Evolutionary conservation across 352 stramenopile genomes (phyloP), one percentile per base, ranked within the genome.

Genomic region (Pythium vanterpoolii): DNA sequence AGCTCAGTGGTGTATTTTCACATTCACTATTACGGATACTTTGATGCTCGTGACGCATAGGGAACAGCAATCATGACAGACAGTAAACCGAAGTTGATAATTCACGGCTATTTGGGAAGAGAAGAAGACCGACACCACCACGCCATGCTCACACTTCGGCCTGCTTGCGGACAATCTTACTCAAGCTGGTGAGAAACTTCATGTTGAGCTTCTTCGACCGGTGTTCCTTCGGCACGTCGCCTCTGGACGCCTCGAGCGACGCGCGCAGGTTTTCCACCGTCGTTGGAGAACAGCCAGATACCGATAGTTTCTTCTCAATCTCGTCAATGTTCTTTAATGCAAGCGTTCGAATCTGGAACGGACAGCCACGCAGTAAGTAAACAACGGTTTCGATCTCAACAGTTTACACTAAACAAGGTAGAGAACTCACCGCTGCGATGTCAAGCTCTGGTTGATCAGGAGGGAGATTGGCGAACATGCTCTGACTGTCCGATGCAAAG

Each of bases 191-290:
- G 54, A 93, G 68, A 40, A 93, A 90, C 53, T 86, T 89, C 72
- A 90, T 87, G 60, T 93, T 90, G 50, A 90, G 68, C 60, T 90
- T 89, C 60, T 89, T 90, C 18, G 72, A 59, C 42, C 81, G 62
- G 5, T 73, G 69, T 66, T 64, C 87, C 83, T 69, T 87, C 62
- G 18, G 69, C 47, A 11, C 69, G 11, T 65, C 66, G 26, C 58
- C 60, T 18, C 61, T 43, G 13, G 49, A 31, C 13, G 62, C 44
- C 7, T 68, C 68, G 11, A 90, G 55, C 40, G 87, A 72, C 2
- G 69, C 62, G 2, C 71, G 57, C 47, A 93, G 78, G 56, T 83
- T 83, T 33, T 80, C 74, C 0, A 68, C 53, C 3, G 76, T 79
- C 7, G 78, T 66, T 1, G 64, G 56, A 3, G 64, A 69, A 47